A percentile compares a stretch with the other conserved stretches of the same genome.
Evolutionary conservation across 495 filamentous ascomycete species (phyloP).

Genomic region (Aspergillus bertholletiae): DNA sequence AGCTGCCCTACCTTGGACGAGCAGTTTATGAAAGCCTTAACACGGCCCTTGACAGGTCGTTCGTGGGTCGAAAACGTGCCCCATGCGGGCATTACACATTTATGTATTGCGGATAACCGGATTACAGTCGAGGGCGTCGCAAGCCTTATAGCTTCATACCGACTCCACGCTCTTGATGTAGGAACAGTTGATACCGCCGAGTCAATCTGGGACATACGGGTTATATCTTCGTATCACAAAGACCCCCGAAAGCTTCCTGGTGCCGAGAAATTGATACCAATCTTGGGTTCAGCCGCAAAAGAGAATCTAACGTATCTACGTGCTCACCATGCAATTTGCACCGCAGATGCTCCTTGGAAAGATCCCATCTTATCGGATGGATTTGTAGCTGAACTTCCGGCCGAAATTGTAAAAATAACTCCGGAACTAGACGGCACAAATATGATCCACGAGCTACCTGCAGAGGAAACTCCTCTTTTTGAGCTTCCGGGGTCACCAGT

Average conservation of each 20-base stretch:
- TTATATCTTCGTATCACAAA: slow-evolving; percentile 17
- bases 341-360: slow-evolving; percentile 40
- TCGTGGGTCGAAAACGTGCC: slow-evolving; percentile 52
- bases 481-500: slow-evolving; percentile 43
- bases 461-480: slow-evolving; percentile 27
- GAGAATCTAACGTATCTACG: slow-evolving; percentile 51
- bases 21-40: slow-evolving; percentile 45
- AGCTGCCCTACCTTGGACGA: slow-evolving; percentile 44
- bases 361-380: slow-evolving; percentile 19
- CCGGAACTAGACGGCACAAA: slow-evolving; percentile 40
- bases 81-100: slow-evolving; percentile 54
- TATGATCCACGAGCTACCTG: slow-evolving; percentile 46
- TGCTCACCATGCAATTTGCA: slow-evolving; percentile 55
- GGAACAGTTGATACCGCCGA: slow-evolving; percentile 41
- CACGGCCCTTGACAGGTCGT: slow-evolving; percentile 44
- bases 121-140: slow-evolving; percentile 56
- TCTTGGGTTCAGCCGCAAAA: slow-evolving; percentile 43
- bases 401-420: slow-evolving; percentile 21
- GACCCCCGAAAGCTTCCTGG: slow-evolving; percentile 35
- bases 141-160: slow-evolving; percentile 46
- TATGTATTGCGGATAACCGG: slow-evolving; percentile 56
- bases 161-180: slow-evolving; percentile 52
- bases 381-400: slow-evolving; percentile 35
- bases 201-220: slow-evolving; percentile 10
- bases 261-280: slow-evolving; percentile 51